Base-by-base conservation (phyloP, 176 grass and related monocot species). In the Echinochloa phyllopogon region DNA sequence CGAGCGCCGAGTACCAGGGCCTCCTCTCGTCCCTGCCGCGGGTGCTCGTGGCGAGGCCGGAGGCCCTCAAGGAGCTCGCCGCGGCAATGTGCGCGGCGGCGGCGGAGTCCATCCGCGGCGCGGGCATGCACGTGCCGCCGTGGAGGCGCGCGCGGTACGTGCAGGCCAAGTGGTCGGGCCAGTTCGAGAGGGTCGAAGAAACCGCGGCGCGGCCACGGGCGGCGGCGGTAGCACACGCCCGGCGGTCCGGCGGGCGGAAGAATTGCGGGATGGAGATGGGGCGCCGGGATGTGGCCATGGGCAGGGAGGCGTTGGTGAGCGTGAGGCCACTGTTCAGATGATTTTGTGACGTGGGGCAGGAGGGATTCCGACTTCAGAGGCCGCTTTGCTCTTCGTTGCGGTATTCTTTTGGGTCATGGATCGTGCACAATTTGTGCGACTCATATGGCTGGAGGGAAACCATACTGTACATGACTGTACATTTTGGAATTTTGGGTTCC, bases 61-160 rank as follows among this genome's bases (percentile, higher is more conserved):
- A 82, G 56, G 55, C 58, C 0, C 36, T 98, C 24, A 88, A 77
- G 72, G 42, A 65, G 7, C 48, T 98, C 13, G 89, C 92, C n/a
- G 73, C 78, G 69, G 48, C 83, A 33, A 95, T 98, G 92, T 95
- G 90, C 87, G 74, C 37, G 6, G 91, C 95, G n/a, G 84, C 91
- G 3, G 78, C 74, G 23, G 91, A 90, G 62, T 98, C 91, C 27
- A 93, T 98, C 39, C 87, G 77, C 5, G 83, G 85, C 69, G 87
- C 93, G 0, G 83, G 87, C 74, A 88, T 98, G 93, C 93, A 93
- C 77, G 79, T 95, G 40, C 84, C 91, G 29, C 96, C 95, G 51
- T 98, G 95, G 95, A 85, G 95, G 73, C 88, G 87, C 43, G 69
- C 69, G 71, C 37, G 50, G 55, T 98, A 98, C 81, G 87, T 94